Percentiles rank a stretch among this genome's conserved stretches.
Evolutionary conservation across 2,329 filamentous ascomycete genomes (phyloP).

Genomic region (Neonectria sp.): DNA sequence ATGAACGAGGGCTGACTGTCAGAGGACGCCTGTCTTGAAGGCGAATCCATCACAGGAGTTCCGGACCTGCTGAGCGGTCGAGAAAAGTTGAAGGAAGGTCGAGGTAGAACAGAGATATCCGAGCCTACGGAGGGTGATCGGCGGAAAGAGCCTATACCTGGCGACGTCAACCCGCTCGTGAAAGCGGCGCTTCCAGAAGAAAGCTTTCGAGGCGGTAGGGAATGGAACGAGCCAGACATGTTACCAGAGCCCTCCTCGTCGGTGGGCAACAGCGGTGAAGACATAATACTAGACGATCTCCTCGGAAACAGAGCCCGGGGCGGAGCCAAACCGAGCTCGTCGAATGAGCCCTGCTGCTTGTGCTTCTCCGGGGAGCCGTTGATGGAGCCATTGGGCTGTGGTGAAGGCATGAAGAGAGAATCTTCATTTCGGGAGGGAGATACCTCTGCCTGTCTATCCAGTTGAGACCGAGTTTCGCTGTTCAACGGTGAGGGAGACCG

Average conservation of each 20-base stretch:
- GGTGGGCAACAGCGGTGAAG: slow-evolving; percentile 75
- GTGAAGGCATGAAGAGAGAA: slow-evolving; percentile 54
- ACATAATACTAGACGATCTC: slow-evolving; percentile 73
- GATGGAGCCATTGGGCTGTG: slow-evolving; percentile 50
- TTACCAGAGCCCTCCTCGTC: slow-evolving; percentile 77
- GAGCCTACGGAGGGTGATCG: slow-evolving; percentile 90
- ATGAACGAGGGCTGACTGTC: slow-evolving; percentile 78
- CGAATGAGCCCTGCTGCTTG: slow-evolving; percentile 61
- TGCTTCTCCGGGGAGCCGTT: slow-evolving; percentile 62
- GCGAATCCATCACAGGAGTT: slow-evolving; percentile 70
- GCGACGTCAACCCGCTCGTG: slow-evolving; percentile 65
- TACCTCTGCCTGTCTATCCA: slow-evolving; percentile 46
- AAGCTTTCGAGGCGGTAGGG: slow-evolving; percentile 81
- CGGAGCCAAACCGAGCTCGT: slow-evolving; percentile 67
- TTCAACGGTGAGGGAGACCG: slow-evolving; percentile 71
- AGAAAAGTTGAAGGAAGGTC: slow-evolving; percentile 93
- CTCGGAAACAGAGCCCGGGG: slow-evolving; percentile 65
- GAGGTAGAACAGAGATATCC: slow-evolving; percentile 80
- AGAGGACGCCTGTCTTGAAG: slow-evolving; percentile 74
- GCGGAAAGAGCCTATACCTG: slow-evolving; percentile 72
- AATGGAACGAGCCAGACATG: slow-evolving; percentile 69
- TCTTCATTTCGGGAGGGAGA: slow-evolving; percentile 54
- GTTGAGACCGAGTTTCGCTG: slow-evolving; percentile 52
- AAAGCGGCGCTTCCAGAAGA: slow-evolving; percentile 77
- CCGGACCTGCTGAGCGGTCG: slow-evolving; percentile 85